Conservation (phyloP, 164 flowering plant genomes). For the Dillenia suffruticosa region DNA sequence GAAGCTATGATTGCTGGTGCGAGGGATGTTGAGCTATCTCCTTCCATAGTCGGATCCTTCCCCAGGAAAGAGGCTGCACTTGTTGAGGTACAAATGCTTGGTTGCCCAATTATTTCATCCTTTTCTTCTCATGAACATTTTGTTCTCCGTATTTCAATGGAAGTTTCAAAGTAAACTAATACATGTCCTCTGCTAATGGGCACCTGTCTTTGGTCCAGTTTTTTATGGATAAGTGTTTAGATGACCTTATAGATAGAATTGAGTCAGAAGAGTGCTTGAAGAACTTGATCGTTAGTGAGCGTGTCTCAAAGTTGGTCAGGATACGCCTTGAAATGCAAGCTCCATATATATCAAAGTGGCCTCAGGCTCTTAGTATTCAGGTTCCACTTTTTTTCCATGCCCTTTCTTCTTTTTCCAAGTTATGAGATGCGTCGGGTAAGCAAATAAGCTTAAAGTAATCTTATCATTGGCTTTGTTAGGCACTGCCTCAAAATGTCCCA, state of each 20-base stretch:
- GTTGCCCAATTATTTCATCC: neutral
- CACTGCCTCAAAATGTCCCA: constrained; percentile 72
- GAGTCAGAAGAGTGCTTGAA: constrained; percentile 49
- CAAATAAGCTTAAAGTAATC: neutral
- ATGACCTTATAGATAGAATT: constrained; percentile 63
- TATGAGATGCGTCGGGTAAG: neutral
- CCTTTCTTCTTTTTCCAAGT: neutral
- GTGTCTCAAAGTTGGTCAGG: constrained; percentile 56
- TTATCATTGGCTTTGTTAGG: constrained; percentile 28
- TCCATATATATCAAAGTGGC: constrained; percentile 78
- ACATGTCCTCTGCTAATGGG: neutral
- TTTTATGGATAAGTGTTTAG: constrained; percentile 97
- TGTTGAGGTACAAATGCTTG: constrained; percentile 60
- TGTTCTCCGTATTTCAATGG: neutral
- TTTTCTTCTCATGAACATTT: neutral
- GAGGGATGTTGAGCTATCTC: constrained; percentile 79
- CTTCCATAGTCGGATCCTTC: constrained; percentile 83
- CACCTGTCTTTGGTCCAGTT: constrained; percentile 38
- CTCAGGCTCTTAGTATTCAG: constrained; percentile 87
- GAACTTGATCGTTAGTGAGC: constrained; percentile 65
- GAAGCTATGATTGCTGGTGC: constrained; percentile 92
- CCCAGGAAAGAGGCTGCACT: constrained; percentile 88
- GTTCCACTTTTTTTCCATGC: constrained; percentile 16
- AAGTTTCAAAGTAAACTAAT: neutral
- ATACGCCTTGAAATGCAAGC: constrained; percentile 78